A percentile compares a stretch with the other conserved stretches of the same genome.
phyloP scores from a whole-genome alignment of 768 basidiomycete genomes.

The Trametes elegans region DNA sequence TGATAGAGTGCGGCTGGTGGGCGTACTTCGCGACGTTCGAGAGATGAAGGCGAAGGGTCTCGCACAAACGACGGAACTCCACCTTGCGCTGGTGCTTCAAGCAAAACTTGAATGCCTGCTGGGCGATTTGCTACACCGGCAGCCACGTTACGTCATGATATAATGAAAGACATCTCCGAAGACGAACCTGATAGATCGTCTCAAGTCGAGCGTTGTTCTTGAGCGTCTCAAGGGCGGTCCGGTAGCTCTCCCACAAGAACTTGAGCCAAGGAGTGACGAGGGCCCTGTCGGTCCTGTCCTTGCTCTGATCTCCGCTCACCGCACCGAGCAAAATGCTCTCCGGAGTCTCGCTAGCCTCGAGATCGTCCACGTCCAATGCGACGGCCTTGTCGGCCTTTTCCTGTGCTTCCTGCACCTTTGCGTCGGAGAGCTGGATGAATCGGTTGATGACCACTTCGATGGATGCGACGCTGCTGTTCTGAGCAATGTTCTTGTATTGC shows the following conservation, averaged over 20 bases:
- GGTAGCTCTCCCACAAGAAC: conserved; percentile 98
- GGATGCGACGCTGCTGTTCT: conserved; percentile 85
- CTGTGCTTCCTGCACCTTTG: conserved; percentile 82
- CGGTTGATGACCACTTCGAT: conserved; percentile 90
- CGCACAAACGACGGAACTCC: conserved; percentile 95
- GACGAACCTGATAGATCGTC: conserved; percentile 84
- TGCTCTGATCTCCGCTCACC: conserved; percentile 86
- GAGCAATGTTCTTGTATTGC: conserved; percentile 98
- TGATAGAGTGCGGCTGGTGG: conserved; percentile 91
- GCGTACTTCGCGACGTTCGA: conserved; percentile 94
- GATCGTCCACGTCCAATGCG: conserved; percentile 82
- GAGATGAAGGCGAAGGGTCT: conserved; percentile 93
- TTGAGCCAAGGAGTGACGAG: conserved; percentile 97
- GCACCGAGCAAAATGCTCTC: conserved; percentile 89
- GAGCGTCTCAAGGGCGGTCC: conserved; percentile 91
- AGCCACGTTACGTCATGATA: conserved; percentile 2
- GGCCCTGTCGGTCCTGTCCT: conserved; percentile 91
- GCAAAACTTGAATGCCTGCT: conserved; percentile 97
- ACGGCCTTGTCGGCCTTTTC: conserved; percentile 78
- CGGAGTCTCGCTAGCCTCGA: conserved; percentile 94
- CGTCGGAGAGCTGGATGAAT: conserved; percentile 79
- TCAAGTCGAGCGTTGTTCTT: conserved; percentile 95
- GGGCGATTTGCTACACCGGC: conserved; percentile 77
- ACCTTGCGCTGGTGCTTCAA: conserved; percentile 90
- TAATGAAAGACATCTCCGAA: not conserved